phyloP scores from a whole-genome alignment of 169 alveolate species.

The Plasmodium gallinaceum region DNA sequence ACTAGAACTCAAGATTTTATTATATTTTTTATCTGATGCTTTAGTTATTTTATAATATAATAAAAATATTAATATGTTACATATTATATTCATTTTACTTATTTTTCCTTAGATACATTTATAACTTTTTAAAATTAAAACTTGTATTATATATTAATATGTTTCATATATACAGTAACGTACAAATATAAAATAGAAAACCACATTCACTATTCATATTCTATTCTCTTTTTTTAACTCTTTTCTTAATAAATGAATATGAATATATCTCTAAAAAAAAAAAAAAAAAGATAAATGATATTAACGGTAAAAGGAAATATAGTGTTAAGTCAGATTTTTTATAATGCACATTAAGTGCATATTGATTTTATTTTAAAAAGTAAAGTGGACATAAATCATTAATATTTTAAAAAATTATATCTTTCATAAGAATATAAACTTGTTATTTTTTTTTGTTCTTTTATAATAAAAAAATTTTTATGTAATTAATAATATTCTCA shows the following conservation, averaged over 20 bases:
- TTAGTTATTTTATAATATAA: conserved; percentile 25
- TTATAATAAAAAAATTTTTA: no score
- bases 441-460: no score
- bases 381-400: neutral
- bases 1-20: neutral
- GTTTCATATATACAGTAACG: neutral
- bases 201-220: neutral
- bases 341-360: conserved; percentile 30
- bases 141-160: neutral
- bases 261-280: no score
- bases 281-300: no score
- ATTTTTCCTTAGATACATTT: neutral
- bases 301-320: no score
- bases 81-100: conserved; percentile 49
- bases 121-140: no score
- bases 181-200: neutral
- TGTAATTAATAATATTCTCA: no score
- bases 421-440: no score
- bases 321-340: neutral
- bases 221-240: conserved; percentile 1
- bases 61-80: conserved; percentile 20
- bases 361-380: neutral
- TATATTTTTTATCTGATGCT: conserved; percentile 14
- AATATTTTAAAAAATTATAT: no score
- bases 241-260: neutral